Evolutionary conservation across 2,329 filamentous ascomycete genomes (phyloP).

Genomic region (Aspergillus pseudoglaucus): DNA sequence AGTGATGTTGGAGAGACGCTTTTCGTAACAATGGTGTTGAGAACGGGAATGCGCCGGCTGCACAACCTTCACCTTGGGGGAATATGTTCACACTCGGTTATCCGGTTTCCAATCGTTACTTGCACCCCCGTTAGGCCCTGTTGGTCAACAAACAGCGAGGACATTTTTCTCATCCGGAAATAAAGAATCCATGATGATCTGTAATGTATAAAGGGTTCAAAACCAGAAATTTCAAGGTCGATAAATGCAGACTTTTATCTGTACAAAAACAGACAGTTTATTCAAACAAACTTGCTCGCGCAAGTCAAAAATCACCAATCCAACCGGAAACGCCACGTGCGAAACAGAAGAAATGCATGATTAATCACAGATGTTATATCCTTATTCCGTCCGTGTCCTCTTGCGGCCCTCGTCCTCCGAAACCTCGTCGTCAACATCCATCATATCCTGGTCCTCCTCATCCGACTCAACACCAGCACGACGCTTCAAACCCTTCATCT

Average conservation of each 20-base stretch:
- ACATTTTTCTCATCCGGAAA: background rate
- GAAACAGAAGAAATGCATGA: background rate
- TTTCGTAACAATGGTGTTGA: background rate
- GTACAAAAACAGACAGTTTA: slow-evolving; percentile 14
- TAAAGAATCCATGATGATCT: background rate
- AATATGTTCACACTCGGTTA: background rate
- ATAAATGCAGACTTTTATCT: slow-evolving; percentile 14
- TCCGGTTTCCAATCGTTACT: background rate
- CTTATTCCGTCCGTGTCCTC: slow-evolving; percentile 26
- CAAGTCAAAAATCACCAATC: slow-evolving; percentile 12
- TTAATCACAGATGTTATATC: background rate
- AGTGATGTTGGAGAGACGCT: background rate
- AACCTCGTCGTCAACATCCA: slow-evolving; percentile 39
- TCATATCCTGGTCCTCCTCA: slow-evolving; percentile 47
- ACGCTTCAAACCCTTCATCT: slow-evolving; percentile 98
- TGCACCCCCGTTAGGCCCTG: background rate
- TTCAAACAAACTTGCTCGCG: slow-evolving; percentile 1
- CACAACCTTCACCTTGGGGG: background rate
- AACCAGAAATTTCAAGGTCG: background rate
- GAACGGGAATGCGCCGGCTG: background rate
- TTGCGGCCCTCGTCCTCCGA: slow-evolving; percentile 31
- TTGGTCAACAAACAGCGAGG: background rate
- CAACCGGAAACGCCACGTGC: slow-evolving; percentile 13
- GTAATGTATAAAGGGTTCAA: background rate
- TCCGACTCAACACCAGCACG: slow-evolving; percentile 57